Percentiles rank a stretch among this genome's conserved stretches.
Conservation (phyloP, 345 rosid species). For the Aethionema arabicum region DNA sequence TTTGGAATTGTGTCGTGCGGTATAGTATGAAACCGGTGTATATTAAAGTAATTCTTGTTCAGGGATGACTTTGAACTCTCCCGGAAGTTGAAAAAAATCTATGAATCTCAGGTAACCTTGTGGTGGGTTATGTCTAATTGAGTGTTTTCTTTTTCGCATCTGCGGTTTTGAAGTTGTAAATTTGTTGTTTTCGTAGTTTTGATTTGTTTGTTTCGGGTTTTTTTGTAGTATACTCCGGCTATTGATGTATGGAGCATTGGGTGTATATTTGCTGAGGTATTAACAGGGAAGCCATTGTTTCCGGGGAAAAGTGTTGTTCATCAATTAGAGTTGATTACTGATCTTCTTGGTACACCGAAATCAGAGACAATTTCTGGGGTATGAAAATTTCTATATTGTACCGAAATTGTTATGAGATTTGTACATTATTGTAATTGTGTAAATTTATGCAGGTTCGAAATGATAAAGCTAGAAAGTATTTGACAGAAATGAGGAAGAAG, state of each 20-base stretch:
- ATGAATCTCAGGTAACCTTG: slow-evolving; percentile 89
- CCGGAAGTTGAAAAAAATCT: slow-evolving; percentile 94
- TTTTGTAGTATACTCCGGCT: slow-evolving; percentile 93
- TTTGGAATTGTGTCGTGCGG: slow-evolving; percentile 29
- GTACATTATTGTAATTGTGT: slow-evolving; percentile 8
- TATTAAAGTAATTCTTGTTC: slow-evolving; percentile 87
- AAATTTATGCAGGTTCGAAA: slow-evolving; percentile 70
- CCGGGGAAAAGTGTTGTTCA: slow-evolving; percentile 97
- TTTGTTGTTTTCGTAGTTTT: slow-evolving; percentile 33
- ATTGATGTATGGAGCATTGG: slow-evolving; percentile 97
- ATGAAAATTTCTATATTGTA: slow-evolving; percentile 22
- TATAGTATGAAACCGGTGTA: slow-evolving; percentile 9
- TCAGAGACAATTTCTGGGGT: slow-evolving; percentile 81
- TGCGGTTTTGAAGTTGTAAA: slow-evolving; percentile 40
- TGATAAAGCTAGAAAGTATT: slow-evolving; percentile 90
- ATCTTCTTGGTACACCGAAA: slow-evolving; percentile 91
- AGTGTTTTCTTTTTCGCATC: slow-evolving; percentile 35
- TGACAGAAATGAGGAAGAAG: slow-evolving; percentile 80
- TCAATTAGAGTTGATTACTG: slow-evolving; percentile 92
- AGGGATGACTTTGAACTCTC: slow-evolving; percentile 99
- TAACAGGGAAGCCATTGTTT: slow-evolving; percentile 93
- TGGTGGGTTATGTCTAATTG: slow-evolving; percentile 44
- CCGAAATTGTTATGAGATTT: neutral
- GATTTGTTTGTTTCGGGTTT: slow-evolving; percentile 22
- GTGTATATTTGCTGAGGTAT: slow-evolving; percentile 93